These are phyloP conservation scores for Ganoderma sp. DNA, from an alignment of 1,284 basidiomycete species.

Conservation along the genomic window DNA sequence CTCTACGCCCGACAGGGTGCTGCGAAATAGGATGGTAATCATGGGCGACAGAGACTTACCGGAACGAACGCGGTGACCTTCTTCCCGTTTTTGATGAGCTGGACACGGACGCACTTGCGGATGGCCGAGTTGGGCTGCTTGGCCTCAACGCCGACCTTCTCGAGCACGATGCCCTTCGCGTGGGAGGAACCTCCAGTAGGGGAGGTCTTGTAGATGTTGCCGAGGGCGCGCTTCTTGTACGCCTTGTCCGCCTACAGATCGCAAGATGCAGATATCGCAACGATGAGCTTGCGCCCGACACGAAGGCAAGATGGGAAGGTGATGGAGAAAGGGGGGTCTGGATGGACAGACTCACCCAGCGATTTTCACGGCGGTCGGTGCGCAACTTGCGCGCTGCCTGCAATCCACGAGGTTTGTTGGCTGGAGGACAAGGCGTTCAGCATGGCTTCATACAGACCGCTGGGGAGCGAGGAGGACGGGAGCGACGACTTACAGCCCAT, in stretches of 20 bases:
- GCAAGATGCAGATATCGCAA: not conserved
- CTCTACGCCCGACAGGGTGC: conserved; percentile 7
- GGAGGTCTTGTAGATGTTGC: conserved; percentile 99
- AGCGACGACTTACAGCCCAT: conserved; percentile 77
- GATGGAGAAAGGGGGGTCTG: conserved; percentile 12
- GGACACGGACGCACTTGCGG: conserved; percentile 99
- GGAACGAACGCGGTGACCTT: conserved; percentile 93
- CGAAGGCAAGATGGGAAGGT: conserved; percentile 6
- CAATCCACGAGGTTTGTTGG: conserved; percentile 99
- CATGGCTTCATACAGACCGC: conserved; percentile 23
- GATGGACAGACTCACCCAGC: conserved; percentile 75
- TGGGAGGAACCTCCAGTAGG: conserved; percentile 99
- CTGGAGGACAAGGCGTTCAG: conserved; percentile 45
- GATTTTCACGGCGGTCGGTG: conserved; percentile 93
- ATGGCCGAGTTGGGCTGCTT: conserved; percentile 99
- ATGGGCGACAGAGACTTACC: conserved; percentile 39
- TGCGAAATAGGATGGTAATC: conserved; percentile 4
- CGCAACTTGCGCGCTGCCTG: conserved; percentile 99
- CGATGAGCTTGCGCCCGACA: not conserved
- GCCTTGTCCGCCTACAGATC: conserved; percentile 88
- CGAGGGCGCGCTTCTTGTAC: conserved; percentile 99
- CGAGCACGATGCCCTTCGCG: conserved; percentile 99
- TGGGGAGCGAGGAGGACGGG: conserved; percentile 20
- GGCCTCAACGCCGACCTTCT: conserved; percentile 95
- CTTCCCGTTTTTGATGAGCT: conserved; percentile 99